These are phyloP conservation scores for Galeopsis tetrahit DNA, from an alignment of 257 asterid genomes.

Conservation along the genomic window DNA sequence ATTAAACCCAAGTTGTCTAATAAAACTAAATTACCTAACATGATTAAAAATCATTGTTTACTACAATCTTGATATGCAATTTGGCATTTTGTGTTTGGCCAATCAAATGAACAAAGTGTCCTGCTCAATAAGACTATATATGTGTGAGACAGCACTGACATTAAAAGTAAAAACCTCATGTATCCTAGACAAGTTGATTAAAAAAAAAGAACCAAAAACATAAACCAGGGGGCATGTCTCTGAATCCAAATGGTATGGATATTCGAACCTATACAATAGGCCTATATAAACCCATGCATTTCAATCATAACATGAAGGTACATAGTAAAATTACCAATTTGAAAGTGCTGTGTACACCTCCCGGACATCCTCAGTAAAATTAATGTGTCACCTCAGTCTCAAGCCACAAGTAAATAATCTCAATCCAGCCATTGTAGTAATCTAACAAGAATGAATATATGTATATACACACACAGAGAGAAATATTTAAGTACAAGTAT, in stretches of 20 bases:
- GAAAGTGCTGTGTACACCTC: conserved; percentile 43
- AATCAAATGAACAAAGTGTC: neutral
- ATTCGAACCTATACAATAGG: neutral
- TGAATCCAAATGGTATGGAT: too few relatives aligned
- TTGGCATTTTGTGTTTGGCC: neutral
- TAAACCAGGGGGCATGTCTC: too few relatives aligned
- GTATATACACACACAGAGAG: neutral
- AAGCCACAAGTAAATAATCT: conserved; percentile 32
- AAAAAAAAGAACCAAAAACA: too few relatives aligned
- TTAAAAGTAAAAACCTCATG: neutral
- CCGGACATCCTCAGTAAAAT: conserved; percentile 35
- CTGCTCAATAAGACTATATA: neutral
- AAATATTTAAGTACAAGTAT: neutral
- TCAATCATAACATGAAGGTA: conserved; percentile 17
- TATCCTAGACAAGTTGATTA: neutral
- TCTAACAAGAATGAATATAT: conserved; percentile 24
- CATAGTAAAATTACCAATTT: conserved; percentile 49
- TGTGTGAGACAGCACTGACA: neutral
- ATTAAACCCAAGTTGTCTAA: neutral
- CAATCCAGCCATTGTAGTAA: conserved; percentile 18
- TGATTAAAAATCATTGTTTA: neutral
- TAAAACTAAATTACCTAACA: neutral
- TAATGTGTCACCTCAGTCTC: conserved; percentile 23
- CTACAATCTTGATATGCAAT: neutral
- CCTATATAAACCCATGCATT: neutral